These are phyloP conservation scores for Cunninghamia lanceolata DNA, from an alignment of 75 land plant genomes.

Conservation along the genomic window DNA sequence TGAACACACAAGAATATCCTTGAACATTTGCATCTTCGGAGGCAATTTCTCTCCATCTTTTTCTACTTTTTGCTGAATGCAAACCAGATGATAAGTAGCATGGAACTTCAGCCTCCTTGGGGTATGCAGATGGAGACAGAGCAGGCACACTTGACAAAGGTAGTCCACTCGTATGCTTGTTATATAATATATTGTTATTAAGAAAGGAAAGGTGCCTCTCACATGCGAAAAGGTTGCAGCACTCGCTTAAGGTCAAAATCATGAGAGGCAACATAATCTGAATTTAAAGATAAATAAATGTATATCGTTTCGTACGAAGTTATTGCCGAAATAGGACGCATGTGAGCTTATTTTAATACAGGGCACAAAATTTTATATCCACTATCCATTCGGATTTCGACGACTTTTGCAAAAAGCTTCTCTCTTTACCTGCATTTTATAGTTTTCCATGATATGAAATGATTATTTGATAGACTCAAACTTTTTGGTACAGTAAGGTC, in stretches of 20 bases:
- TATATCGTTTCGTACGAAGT: too few relatives aligned
- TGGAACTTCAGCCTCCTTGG: background rate
- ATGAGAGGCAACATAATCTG: too few relatives aligned
- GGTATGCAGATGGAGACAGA: background rate
- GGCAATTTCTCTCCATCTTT: background rate
- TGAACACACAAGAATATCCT: slow-evolving; percentile 50
- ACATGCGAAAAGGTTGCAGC: background rate
- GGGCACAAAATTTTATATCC: too few relatives aligned
- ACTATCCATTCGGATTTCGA: too few relatives aligned
- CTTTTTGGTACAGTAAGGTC: too few relatives aligned
- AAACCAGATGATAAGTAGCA: background rate
- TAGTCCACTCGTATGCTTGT: background rate
- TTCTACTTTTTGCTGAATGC: background rate
- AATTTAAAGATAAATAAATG: too few relatives aligned
- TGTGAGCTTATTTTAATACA: too few relatives aligned
- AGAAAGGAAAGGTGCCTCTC: background rate
- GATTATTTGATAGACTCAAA: too few relatives aligned
- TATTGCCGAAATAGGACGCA: too few relatives aligned
- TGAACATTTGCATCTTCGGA: slow-evolving; percentile 15
- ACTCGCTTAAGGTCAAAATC: background rate
- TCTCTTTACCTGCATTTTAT: too few relatives aligned
- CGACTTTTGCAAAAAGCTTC: too few relatives aligned
- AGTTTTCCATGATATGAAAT: too few relatives aligned
- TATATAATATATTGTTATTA: background rate
- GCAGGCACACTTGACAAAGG: background rate